Evolutionary conservation across 2,329 filamentous ascomycete species (phyloP), one percentile per base, ranked within the genome.

Genomic region (Diaporthe eres): DNA sequence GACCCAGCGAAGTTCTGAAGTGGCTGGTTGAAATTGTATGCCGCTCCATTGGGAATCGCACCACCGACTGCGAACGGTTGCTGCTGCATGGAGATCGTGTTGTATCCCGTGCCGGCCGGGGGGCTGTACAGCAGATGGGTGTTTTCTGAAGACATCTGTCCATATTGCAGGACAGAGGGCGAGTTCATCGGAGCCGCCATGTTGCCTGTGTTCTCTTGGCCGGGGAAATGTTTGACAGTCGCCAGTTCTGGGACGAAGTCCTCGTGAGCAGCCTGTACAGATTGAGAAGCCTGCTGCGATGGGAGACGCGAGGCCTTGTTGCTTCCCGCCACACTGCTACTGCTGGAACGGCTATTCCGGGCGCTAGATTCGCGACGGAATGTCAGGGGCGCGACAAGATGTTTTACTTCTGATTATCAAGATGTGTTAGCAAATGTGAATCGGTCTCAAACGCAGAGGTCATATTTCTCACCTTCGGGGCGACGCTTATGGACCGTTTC

Each of bases 401-500:
- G n/a, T 42, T 37, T 53, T 31, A 51, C 49, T 34, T 73, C 71
- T 73, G 8, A 25, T 8, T 7, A 34, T 19, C 10, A 17, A 55
- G 1, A 63, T 42, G 31, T n/a, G 58, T 73, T 34, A 73, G 71
- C 49, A 34, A 44, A 19, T 44, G 13, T 61, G 28, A 22, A 6
- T 71, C 53, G 3, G 70, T 63, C 25, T 44, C 44, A 34, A 42
- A 19, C 8, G 42, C 67, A 25, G 71, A 71, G 2, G 68, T 77
- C 63, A 74, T 77, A 17, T 76, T 71, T 71, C 83, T 82, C n/a
- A 80, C 81, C 67, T 25, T 74, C 60, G 6, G 63, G 65, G 37
- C 44, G 31, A 55, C 57, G 58, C 49, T 71, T 71, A 55, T 75
- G 75, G 39, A 72, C 68, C 22, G 57, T 70, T 58, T 85, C 85